A percentile compares a stretch with the other conserved stretches of the same genome.
Evolutionary conservation across 768 basidiomycete species (phyloP).

Genomic region (Kwoniella mangroviensis): DNA sequence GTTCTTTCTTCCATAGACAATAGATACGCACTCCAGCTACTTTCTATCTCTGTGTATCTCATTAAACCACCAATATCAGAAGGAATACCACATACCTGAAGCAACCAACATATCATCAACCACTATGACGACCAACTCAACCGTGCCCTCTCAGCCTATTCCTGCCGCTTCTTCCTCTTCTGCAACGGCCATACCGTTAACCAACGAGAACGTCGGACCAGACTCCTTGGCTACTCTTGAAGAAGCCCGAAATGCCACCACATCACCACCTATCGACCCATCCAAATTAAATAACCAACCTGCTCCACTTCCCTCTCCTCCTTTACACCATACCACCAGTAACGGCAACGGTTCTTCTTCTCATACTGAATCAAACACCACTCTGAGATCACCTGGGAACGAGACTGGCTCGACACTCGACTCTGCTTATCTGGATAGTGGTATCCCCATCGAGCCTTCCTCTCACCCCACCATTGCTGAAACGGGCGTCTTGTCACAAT

Average conservation of each 20-base stretch:
- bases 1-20: too few relatives aligned
- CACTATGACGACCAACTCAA: conserved; percentile 12
- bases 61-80: too few relatives aligned
- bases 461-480: conserved; percentile 36
- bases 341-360: not conserved
- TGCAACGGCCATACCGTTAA: conserved; percentile 1
- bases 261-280: conserved; percentile 50
- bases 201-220: conserved; percentile 7
- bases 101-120: not conserved
- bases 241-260: conserved; percentile 16
- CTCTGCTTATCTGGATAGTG: conserved; percentile 45
- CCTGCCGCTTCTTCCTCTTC: conserved; percentile 2
- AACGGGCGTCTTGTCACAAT: conserved; percentile 26
- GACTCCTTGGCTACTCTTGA: conserved; percentile 16
- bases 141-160: conserved; percentile 19
- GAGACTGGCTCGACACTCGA: conserved; percentile 5
- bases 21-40: too few relatives aligned
- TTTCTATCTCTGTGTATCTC: too few relatives aligned
- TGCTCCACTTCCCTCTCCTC: conserved; percentile 35
- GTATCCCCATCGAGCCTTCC: conserved; percentile 25
- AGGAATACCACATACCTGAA: not conserved
- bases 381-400: conserved; percentile 29
- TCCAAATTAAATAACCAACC: conserved; percentile 45
- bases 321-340: not conserved
- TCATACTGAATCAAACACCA: conserved; percentile 15